Evolutionary conservation across 176 grass and related monocot genomes (phyloP), one percentile per base, ranked within the genome.

Genomic region (Oryza officinalis): DNA sequence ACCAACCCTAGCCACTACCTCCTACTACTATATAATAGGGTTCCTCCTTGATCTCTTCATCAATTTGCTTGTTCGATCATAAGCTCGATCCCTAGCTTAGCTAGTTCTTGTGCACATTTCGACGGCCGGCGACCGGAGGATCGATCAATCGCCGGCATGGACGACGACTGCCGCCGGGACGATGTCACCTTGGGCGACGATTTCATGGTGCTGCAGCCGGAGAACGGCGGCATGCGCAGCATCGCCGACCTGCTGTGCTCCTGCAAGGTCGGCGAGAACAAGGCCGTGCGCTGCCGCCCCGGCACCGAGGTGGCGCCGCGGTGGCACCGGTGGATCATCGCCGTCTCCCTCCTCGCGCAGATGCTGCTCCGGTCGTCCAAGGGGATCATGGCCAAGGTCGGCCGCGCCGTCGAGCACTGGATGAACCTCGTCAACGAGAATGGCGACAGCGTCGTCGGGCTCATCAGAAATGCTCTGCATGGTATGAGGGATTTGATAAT

Each of bases 371-470:
- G 90, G 22, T 76, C 11, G 69, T n/a, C 85, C 25, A 90, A 86
- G 80, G 83, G 8, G 69, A 88, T 90, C 27, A 49, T 97, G 86
- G 88, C 86, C 25, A 27, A 10, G 15, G 1, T 89, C 18, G 92
- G 94, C 41, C 33, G 23, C 23, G 64, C 49, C 15, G 14, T 90
- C 38, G 92, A 94, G 88, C 69, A 75, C 86, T 90, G 92, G 92
- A 88, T 94, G 90, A 97, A 97, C 88, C 10, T 97, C 65, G 11
- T 94, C 71, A 63, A 22, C 4, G 81, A 84, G 2, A 94, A 97
- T 23, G 87, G 77, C 41, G 80, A 85, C 20, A 65, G 90, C 26
- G 72, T 90, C 18, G 0, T 75, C 15, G 35, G 11, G 2, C 88
- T 97, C 68, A 8, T 92, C 28, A 75, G 5, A 11, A 97, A 82